Evolutionary conservation across 306 rosid genomes (phyloP).

Genomic region (Chamaecrista fasciculata): DNA sequence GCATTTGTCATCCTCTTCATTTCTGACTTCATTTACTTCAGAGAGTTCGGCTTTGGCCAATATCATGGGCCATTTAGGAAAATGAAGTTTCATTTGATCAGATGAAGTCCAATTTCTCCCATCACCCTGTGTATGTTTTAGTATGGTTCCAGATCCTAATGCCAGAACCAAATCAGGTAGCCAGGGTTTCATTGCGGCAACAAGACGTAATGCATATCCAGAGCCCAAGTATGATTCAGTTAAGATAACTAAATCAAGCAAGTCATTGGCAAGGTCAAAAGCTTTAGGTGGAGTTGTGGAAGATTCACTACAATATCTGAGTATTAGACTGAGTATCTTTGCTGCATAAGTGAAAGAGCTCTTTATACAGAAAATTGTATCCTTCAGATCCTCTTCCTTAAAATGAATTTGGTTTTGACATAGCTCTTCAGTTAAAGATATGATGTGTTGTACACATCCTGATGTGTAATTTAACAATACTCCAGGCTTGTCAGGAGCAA

Average conservation of each 20-base stretch:
- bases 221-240: slow-evolving; percentile 63
- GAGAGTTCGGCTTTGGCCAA: slow-evolving; percentile 59
- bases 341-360: slow-evolving; percentile 77
- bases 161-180: slow-evolving; percentile 84
- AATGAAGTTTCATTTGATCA: slow-evolving; percentile 43
- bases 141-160: slow-evolving; percentile 50
- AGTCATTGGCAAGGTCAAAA: slow-evolving; percentile 57
- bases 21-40: slow-evolving; percentile 26
- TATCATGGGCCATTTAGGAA: slow-evolving; percentile 64
- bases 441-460: slow-evolving; percentile 39
- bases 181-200: slow-evolving; percentile 74
- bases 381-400: slow-evolving; percentile 56
- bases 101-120: slow-evolving; percentile 25
- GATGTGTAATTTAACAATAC: slow-evolving; percentile 61
- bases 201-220: slow-evolving; percentile 56
- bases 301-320: slow-evolving; percentile 45
- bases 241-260: slow-evolving; percentile 63
- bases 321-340: slow-evolving; percentile 55
- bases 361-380: slow-evolving; percentile 53
- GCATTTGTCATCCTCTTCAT: slow-evolving; percentile 44
- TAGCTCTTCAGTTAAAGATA: slow-evolving; percentile 39
- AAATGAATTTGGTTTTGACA: slow-evolving; percentile 35
- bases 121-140: slow-evolving; percentile 36
- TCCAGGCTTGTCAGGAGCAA: slow-evolving; percentile 49
- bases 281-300: slow-evolving; percentile 36